A percentile compares a stretch with the other conserved stretches of the same genome.
Evolutionary conservation across 2,329 filamentous ascomycete genomes (phyloP).

Genomic region (Teratosphaeria destructans): DNA sequence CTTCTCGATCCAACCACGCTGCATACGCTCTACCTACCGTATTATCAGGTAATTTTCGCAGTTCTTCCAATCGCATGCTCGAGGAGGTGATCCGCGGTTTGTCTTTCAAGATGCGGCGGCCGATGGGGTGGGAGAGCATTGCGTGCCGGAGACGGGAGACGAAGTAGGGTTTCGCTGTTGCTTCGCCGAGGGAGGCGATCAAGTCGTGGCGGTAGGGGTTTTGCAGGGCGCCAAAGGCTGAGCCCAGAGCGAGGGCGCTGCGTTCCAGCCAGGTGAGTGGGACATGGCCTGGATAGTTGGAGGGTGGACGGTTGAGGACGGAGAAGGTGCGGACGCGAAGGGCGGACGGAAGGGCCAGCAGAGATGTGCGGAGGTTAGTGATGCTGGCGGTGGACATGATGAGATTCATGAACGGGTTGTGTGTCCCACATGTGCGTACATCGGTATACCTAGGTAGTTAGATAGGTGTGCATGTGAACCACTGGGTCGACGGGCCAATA

Average conservation of each 20-base stretch:
- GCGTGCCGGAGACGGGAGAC: slow-evolving; percentile 81
- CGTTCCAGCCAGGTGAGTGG: slow-evolving; percentile 73
- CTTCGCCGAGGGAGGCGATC: slow-evolving; percentile 87
- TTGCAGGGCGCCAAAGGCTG: slow-evolving; percentile 49
- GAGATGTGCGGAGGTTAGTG: not conserved
- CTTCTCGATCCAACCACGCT: slow-evolving; percentile 85
- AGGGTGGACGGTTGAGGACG: slow-evolving; percentile 69
- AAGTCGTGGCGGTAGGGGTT: slow-evolving; percentile 82
- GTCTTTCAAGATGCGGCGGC: slow-evolving; percentile 81
- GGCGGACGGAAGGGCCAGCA: slow-evolving; percentile 22
- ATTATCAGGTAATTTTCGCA: slow-evolving; percentile 61
- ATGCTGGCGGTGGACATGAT: not conserved
- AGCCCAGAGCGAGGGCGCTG: slow-evolving; percentile 55
- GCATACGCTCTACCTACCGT: slow-evolving; percentile 76
- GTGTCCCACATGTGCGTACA: too few relatives aligned
- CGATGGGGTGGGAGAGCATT: slow-evolving; percentile 77
- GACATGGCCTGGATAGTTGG: slow-evolving; percentile 87
- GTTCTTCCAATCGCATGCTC: slow-evolving; percentile 54
- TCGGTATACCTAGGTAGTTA: too few relatives aligned
- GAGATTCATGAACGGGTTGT: not conserved
- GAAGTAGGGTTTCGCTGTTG: slow-evolving; percentile 90
- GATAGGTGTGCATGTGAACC: not conserved
- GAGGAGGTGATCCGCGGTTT: slow-evolving; percentile 77
- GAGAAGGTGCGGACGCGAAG: slow-evolving; percentile 53
- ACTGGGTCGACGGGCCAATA: not conserved